Evolutionary conservation across 176 grass and related monocot species (phyloP), one percentile per base, ranked within the genome.

Genomic region (Poa pratensis): DNA sequence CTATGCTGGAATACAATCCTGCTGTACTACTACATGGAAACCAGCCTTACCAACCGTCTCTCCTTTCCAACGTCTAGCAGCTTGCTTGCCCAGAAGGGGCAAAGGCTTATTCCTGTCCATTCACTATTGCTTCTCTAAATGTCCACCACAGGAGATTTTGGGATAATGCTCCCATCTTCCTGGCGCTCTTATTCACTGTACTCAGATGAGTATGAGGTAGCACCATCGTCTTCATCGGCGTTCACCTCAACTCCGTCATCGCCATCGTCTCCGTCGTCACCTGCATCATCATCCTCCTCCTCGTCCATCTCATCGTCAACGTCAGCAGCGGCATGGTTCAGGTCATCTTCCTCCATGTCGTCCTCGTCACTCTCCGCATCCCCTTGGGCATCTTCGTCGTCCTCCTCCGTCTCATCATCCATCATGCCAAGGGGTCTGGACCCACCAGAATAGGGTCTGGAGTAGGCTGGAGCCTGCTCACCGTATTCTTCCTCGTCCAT

Each of bases 161-260:
- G 23, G 15, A 67, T 20, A 49, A 42, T 23, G 20, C 5, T 32
- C 53, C n/a, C 62, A 64, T 10, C 3, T 85, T 77, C 15, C 6
- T 60, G 77, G 9, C 24, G 8, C 77, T 68, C 69, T 87, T 86
- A 90, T 62, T 92, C 90, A 62, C 93, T 95, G 80, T 90, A 95
- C n/a, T 95, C 88, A 2, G 93, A 95, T n/a, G 93, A 95, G 81
- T 85, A 95, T n/a, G 88, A 92, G 13, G 88, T 81, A 65, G 82
- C 90, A 1, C 30, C 89, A 34, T 90, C 90, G 32, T 71, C 91
- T 65, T 95, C 91, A 39, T 86, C 95, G 11, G 54, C 81, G 50
- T 87, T 83, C 71, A 12, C 82, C 48, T 77, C 85, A 77, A 62
- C 71, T 19, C 79, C 76, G 7, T 90, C 70, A 5, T 14, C 87